phyloP scores from a whole-genome alignment of 352 stramenopile genomes.

The Phytophthora aleatoria region DNA sequence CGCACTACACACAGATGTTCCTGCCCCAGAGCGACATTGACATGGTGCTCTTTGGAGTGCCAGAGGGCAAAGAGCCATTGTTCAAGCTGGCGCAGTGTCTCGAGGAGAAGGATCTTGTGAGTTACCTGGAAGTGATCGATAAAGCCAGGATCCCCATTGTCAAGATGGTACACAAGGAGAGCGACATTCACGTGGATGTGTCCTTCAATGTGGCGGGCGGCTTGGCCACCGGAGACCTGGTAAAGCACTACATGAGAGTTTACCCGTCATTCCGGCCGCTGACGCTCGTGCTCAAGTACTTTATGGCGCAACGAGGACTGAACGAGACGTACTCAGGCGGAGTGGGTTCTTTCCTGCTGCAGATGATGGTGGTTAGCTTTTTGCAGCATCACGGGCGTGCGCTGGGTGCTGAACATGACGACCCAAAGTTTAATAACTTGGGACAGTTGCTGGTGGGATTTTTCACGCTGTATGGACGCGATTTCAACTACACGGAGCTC shows the following conservation, averaged over 20 bases:
- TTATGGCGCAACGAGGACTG: constrained; percentile 91
- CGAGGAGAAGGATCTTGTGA: constrained; percentile 73
- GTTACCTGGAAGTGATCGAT: constrained; percentile 95
- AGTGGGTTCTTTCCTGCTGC: constrained; percentile 93
- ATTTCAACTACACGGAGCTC: constrained; percentile 94
- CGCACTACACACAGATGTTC: constrained; percentile 92
- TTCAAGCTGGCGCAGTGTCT: constrained; percentile 62
- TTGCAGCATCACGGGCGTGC: constrained; percentile 89
- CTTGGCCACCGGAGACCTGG: constrained; percentile 84
- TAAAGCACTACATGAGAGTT: constrained; percentile 91
- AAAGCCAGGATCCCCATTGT: constrained; percentile 96
- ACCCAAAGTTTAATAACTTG: constrained; percentile 89
- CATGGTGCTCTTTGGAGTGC: constrained; percentile 89
- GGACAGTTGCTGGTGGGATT: constrained; percentile 94
- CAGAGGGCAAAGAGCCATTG: constrained; percentile 57
- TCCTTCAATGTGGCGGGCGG: constrained; percentile 91
- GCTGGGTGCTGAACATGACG: constrained; percentile 53
- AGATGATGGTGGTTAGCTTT: constrained; percentile 96
- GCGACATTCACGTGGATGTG: constrained; percentile 92
- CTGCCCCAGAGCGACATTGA: constrained; percentile 94
- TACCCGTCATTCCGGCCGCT: constrained; percentile 93
- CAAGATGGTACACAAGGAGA: constrained; percentile 93
- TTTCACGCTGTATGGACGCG: constrained; percentile 93
- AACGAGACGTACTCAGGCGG: constrained; percentile 96
- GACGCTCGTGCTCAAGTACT: constrained; percentile 96